Conservation (phyloP, 208 protist genomes). For the Hexamita inflata region DNA sequence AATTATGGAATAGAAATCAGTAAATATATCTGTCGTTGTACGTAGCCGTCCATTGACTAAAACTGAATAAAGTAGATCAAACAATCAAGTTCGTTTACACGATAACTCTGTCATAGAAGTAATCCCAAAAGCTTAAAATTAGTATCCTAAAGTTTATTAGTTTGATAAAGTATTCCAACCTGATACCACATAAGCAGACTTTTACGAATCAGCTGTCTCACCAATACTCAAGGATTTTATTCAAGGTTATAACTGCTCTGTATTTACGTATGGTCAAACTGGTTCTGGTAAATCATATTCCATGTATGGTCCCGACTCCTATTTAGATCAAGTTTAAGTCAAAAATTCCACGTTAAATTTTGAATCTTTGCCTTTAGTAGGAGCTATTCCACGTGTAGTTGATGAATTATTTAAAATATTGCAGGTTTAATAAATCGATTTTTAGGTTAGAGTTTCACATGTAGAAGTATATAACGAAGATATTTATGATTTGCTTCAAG, state of each 20-base stretch:
- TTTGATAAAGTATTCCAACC: slow-evolving; percentile 18
- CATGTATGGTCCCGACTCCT: slow-evolving; percentile 10
- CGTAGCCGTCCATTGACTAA: too few species aligned
- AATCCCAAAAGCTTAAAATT: too few species aligned
- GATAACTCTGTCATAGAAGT: too few species aligned
- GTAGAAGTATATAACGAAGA: slow-evolving; percentile 40
- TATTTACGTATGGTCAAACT: slow-evolving; percentile 33
- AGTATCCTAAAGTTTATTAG: background rate
- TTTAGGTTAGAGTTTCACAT: background rate
- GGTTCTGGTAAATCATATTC: slow-evolving; percentile 28
- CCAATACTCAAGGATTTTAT: slow-evolving; percentile 16
- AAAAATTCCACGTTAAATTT: slow-evolving; percentile 10
- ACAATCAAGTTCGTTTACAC: too few species aligned
- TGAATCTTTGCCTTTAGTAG: background rate
- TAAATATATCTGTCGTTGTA: too few species aligned
- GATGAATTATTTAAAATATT: background rate
- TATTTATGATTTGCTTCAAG: slow-evolving; percentile 35
- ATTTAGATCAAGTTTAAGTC: background rate
- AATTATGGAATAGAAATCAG: too few species aligned
- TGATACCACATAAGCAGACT: background rate
- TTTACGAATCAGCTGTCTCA: background rate
- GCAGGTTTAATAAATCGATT: background rate
- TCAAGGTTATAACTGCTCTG: slow-evolving; percentile 22
- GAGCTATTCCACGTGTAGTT: background rate
- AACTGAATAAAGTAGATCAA: too few species aligned